A percentile compares a stretch with the other conserved stretches of the same genome.
phyloP scores from a whole-genome alignment of 345 rosid genomes.

The Lumnitzera racemosa region DNA sequence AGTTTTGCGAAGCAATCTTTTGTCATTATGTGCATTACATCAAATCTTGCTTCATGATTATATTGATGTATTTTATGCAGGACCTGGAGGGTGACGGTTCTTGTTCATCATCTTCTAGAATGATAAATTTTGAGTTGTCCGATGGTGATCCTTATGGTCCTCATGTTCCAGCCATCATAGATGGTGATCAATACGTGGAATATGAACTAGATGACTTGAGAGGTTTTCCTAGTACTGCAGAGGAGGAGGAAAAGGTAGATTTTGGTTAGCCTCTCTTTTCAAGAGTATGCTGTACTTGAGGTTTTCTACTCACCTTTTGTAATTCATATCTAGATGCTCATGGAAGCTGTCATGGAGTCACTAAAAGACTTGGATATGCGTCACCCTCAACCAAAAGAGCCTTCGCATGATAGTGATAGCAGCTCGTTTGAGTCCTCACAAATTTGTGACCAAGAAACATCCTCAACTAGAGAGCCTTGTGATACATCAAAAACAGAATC shows the following conservation, averaged over 20 bases:
- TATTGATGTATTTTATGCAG: conserved; percentile 29
- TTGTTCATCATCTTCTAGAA: conserved; percentile 59
- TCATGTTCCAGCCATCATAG: conserved; percentile 42
- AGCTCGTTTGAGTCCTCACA: conserved; percentile 18
- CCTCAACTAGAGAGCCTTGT: conserved; percentile 12
- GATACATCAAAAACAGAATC: conserved; percentile 26
- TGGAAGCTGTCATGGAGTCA: conserved; percentile 75
- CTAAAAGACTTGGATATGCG: conserved; percentile 49
- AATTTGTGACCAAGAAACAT: conserved; percentile 10
- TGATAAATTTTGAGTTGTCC: conserved; percentile 80
- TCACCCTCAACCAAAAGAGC: conserved; percentile 22
- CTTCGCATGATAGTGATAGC: conserved; percentile 14
- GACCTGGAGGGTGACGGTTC: conserved; percentile 30
- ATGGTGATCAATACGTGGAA: conserved; percentile 76
- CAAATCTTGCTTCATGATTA: not conserved
- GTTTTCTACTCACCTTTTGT: not conserved
- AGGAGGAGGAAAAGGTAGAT: conserved; percentile 86
- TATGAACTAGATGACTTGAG: conserved; percentile 69
- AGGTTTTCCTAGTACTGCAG: conserved; percentile 63
- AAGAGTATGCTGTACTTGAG: not conserved
- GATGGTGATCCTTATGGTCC: conserved; percentile 56
- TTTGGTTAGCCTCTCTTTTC: not conserved
- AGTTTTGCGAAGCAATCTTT: no score
- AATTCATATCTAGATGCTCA: conserved; percentile 52
- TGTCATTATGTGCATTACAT: not conserved